A percentile compares a stretch with the other conserved stretches of the same genome.
Evolutionary conservation across 306 rosid genomes (phyloP).

Genomic region (Sophora flavescens): DNA sequence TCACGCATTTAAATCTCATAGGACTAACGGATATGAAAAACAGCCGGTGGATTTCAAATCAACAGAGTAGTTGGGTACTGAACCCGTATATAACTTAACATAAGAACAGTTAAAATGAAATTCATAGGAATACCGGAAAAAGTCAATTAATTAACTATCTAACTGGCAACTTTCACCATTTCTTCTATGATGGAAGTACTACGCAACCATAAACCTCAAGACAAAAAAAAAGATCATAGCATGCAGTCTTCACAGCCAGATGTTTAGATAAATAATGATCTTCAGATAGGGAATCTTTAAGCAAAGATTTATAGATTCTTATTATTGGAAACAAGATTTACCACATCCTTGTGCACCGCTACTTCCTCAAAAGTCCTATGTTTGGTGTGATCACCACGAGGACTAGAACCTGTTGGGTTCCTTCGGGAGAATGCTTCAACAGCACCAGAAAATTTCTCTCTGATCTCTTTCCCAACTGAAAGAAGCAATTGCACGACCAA

Average conservation of each 20-base stretch:
- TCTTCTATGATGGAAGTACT: background rate
- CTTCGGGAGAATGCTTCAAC: constrained; percentile 94
- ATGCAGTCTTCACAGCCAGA: constrained; percentile 21
- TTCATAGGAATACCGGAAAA: background rate
- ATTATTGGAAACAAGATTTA: constrained; percentile 47
- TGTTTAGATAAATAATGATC: background rate
- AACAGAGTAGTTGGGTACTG: background rate
- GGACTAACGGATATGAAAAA: background rate
- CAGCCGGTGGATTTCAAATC: background rate
- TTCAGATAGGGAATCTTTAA: background rate
- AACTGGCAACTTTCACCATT: background rate
- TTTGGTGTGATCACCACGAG: constrained; percentile 71
- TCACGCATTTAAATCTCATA: background rate
- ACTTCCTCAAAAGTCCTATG: constrained; percentile 74
- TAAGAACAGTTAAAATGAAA: background rate
- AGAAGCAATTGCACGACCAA: constrained; percentile 48
- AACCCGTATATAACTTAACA: background rate
- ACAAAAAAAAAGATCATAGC: background rate
- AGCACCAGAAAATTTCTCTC: constrained; percentile 90
- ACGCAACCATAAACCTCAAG: background rate
- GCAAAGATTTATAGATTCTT: background rate
- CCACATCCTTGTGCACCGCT: constrained; percentile 72
- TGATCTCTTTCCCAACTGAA: constrained; percentile 90
- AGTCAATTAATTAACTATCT: background rate
- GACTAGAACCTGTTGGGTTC: constrained; percentile 75